Evolutionary conservation across 2,329 filamentous ascomycete genomes (phyloP).

Genomic region (Colletotrichum lini): DNA sequence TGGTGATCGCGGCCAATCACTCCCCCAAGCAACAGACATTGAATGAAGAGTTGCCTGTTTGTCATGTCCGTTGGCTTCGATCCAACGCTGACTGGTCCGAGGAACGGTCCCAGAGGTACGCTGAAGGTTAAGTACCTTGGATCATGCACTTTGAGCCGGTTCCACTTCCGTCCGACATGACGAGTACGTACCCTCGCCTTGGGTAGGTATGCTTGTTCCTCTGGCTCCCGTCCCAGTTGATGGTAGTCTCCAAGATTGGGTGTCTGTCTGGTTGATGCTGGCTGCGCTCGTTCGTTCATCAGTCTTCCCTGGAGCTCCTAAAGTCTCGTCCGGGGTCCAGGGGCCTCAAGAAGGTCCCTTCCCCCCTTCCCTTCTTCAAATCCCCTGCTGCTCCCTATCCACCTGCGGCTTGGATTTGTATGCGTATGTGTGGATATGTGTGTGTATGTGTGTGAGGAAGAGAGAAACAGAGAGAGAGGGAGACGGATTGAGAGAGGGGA

Average conservation of each 20-base stretch:
- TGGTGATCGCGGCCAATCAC: background rate
- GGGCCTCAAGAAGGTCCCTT: slow-evolving; percentile 32
- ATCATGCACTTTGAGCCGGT: slow-evolving; percentile 38
- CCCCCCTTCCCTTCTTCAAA: background rate
- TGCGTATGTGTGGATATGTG: background rate
- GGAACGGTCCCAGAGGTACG: slow-evolving; percentile 39
- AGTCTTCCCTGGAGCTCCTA: slow-evolving; percentile 26
- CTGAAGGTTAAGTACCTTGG: slow-evolving; percentile 41
- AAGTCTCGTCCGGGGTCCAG: slow-evolving; percentile 32
- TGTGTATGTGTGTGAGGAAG: background rate
- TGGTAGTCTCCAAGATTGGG: slow-evolving; percentile 31
- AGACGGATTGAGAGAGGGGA: background rate
- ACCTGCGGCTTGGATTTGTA: slow-evolving; percentile 11
- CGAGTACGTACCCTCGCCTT: slow-evolving; percentile 28
- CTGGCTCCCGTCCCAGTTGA: slow-evolving; percentile 27
- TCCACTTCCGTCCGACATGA: slow-evolving; percentile 37
- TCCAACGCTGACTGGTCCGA: slow-evolving; percentile 18
- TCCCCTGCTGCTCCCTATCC: slow-evolving; percentile 29
- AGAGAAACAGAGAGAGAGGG: background rate
- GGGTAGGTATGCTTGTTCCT: slow-evolving; percentile 27
- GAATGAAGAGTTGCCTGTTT: background rate
- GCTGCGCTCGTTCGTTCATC: slow-evolving; percentile 37
- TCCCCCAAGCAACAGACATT: background rate
- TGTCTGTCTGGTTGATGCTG: slow-evolving; percentile 41
- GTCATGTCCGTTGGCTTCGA: background rate